Percentiles rank a stretch among this genome's conserved stretches.
Evolutionary conservation across 257 asterid species (phyloP).

Genomic region (Ocimum tenuiflorum): DNA sequence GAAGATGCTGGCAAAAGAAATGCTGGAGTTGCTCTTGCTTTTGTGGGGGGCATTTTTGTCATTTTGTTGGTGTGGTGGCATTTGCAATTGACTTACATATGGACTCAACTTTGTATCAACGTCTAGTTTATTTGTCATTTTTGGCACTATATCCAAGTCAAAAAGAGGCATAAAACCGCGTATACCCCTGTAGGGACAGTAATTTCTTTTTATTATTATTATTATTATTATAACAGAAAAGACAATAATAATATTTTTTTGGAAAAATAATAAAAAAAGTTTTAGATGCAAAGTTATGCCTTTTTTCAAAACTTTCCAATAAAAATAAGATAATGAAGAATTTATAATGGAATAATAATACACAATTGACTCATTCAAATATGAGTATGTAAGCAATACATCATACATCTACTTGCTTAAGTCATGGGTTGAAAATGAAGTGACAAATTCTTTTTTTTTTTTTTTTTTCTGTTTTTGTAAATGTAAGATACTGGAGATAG

Average conservation of each 20-base stretch:
- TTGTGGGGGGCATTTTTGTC: slow-evolving; percentile 9
- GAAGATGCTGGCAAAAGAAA: slow-evolving; percentile 16
- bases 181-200: neutral
- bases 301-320: neutral
- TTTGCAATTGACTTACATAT: slow-evolving; percentile 11
- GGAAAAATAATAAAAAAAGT: neutral
- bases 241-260: neutral
- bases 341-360: too few relatives aligned
- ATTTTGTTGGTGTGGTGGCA: slow-evolving; percentile 22
- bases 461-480: too few relatives aligned
- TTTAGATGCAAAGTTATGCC: neutral
- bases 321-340: too few relatives aligned
- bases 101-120: slow-evolving; percentile 2
- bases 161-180: slow-evolving; percentile 14
- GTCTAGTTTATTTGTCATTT: slow-evolving; percentile 11
- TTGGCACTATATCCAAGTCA: slow-evolving; percentile 9
- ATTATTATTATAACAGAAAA: too few relatives aligned
- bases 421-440: neutral
- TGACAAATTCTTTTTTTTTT: neutral
- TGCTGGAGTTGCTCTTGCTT: neutral
- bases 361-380: neutral
- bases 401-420: slow-evolving; percentile 15
- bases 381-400: slow-evolving; percentile 19
- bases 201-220: too few relatives aligned
- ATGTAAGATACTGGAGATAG: too few relatives aligned